Evolutionary conservation across 805 yeast genomes (phyloP).

Genomic region (Ogataea saltuana): DNA sequence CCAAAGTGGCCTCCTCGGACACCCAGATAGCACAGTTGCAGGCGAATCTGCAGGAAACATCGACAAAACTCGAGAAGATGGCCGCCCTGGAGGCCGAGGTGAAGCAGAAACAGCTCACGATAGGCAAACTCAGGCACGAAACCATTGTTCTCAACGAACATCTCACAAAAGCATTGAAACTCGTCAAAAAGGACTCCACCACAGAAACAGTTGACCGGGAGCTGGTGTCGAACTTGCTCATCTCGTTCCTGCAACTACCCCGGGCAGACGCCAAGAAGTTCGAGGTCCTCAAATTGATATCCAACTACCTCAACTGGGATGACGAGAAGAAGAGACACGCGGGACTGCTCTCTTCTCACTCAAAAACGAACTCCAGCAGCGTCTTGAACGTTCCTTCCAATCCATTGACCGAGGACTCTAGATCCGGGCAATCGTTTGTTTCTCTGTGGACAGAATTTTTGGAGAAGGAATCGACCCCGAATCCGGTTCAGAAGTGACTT

Average conservation of each 20-base stretch:
- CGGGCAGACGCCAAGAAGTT: conserved; percentile 93
- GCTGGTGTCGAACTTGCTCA: conserved; percentile 78
- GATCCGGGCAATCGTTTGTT: conserved; percentile 49
- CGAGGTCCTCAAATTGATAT: conserved; percentile 82
- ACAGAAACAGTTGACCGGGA: conserved; percentile 84
- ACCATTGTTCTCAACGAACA: conserved; percentile 93
- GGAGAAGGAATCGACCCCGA: conserved; percentile 63
- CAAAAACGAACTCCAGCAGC: conserved; percentile 35
- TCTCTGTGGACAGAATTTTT: conserved; percentile 78
- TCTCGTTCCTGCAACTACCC: conserved; percentile 83
- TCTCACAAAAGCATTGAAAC: conserved; percentile 84
- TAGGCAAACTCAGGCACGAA: conserved; percentile 93
- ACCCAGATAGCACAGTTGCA: conserved; percentile 14
- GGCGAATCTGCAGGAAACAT: conserved; percentile 16
- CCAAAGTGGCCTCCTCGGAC: conserved; percentile 27
- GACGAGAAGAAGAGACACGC: conserved; percentile 75
- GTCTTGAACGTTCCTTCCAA: conserved; percentile 28
- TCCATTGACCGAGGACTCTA: conserved; percentile 29
- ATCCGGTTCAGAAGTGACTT: conserved; percentile 3
- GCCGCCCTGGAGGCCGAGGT: conserved; percentile 51
- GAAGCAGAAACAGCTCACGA: conserved; percentile 70
- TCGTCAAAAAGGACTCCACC: conserved; percentile 76
- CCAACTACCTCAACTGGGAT: conserved; percentile 87
- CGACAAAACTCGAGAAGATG: conserved; percentile 26
- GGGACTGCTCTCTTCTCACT: conserved; percentile 50